Conservation (phyloP, 768 basidiomycete genomes). For the Psilocybe cubensis region DNA sequence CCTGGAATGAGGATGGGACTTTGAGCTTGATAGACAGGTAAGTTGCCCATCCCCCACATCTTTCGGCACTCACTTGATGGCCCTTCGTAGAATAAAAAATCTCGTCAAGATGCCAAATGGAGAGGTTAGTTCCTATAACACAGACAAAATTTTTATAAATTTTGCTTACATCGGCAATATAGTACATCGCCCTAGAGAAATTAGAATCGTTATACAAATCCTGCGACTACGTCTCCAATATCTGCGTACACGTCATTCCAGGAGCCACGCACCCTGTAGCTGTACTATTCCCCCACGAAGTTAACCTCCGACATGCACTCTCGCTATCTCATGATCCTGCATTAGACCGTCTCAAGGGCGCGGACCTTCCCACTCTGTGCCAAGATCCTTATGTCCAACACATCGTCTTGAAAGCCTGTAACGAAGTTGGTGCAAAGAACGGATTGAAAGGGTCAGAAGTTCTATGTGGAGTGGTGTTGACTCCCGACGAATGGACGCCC, state of each 20-base stretch:
- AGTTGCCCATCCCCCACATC: background rate
- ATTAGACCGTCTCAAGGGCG: conserved; percentile 10
- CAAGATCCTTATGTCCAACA: conserved; percentile 28
- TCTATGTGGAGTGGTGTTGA: conserved; percentile 77
- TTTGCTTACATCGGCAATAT: background rate
- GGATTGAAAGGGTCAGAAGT: conserved; percentile 82
- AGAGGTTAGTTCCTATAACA: conserved; percentile 46
- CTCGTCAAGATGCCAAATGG: conserved; percentile 82
- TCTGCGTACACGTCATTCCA: conserved; percentile 79
- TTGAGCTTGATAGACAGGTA: conserved; percentile 79
- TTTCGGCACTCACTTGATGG: background rate
- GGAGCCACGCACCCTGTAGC: conserved; percentile 84
- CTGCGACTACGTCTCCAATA: conserved; percentile 74
- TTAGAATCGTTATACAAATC: conserved; percentile 90
- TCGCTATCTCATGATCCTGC: conserved; percentile 15
- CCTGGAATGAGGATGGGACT: conserved; percentile 90
- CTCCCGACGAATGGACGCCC: conserved; percentile 89
- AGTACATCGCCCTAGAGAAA: conserved; percentile 91
- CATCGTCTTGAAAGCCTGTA: conserved; percentile 76
- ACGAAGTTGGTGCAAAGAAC: conserved; percentile 78
- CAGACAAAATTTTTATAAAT: background rate
- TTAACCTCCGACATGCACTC: conserved; percentile 64
- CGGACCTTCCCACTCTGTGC: conserved; percentile 13
- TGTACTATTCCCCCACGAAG: conserved; percentile 81
- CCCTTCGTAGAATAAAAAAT: conserved; percentile 64